Conservation (phyloP, 495 filamentous ascomycete species). For the Penicillium dipodomyicola region DNA sequence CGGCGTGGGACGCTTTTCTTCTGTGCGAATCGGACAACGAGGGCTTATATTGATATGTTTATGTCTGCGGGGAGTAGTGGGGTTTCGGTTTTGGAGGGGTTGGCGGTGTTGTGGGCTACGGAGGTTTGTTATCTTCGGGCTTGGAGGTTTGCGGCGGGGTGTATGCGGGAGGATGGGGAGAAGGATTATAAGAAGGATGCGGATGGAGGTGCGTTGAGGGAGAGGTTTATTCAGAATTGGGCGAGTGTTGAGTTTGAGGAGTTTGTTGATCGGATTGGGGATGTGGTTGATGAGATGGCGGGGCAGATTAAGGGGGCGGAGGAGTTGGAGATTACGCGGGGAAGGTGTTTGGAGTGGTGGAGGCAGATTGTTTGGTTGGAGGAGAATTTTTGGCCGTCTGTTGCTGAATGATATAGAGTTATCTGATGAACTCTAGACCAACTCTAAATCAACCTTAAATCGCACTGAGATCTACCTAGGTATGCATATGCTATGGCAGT, state of each 20-base stretch:
- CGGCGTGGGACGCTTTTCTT: slow-evolving; percentile 22
- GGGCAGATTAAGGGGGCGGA: slow-evolving; percentile 39
- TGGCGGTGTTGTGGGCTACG: slow-evolving; percentile 72
- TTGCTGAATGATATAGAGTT: slow-evolving; percentile 4
- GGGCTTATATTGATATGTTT: slow-evolving; percentile 55
- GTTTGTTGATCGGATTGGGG: slow-evolving; percentile 51
- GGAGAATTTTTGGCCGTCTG: slow-evolving; percentile 49
- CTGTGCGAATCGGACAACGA: slow-evolving; percentile 42
- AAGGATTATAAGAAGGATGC: slow-evolving; percentile 34
- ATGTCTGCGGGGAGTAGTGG: slow-evolving; percentile 47
- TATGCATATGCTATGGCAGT: background rate
- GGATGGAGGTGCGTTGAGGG: slow-evolving; percentile 61
- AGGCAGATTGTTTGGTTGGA: slow-evolving; percentile 55
- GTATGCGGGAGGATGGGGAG: slow-evolving; percentile 23
- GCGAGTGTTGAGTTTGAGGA: slow-evolving; percentile 55
- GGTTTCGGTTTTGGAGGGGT: slow-evolving; percentile 56
- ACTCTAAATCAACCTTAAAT: background rate
- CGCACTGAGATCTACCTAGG: too few relatives aligned
- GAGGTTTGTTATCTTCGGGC: slow-evolving; percentile 62
- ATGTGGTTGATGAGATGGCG: slow-evolving; percentile 45
- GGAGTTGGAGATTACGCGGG: slow-evolving; percentile 31
- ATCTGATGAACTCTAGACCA: background rate
- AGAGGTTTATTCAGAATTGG: slow-evolving; percentile 67
- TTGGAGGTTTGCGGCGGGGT: slow-evolving; percentile 55
- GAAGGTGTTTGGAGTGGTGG: slow-evolving; percentile 45